phyloP scores from a whole-genome alignment of 2,329 filamentous ascomycete genomes.

The Fusarium luffae region DNA sequence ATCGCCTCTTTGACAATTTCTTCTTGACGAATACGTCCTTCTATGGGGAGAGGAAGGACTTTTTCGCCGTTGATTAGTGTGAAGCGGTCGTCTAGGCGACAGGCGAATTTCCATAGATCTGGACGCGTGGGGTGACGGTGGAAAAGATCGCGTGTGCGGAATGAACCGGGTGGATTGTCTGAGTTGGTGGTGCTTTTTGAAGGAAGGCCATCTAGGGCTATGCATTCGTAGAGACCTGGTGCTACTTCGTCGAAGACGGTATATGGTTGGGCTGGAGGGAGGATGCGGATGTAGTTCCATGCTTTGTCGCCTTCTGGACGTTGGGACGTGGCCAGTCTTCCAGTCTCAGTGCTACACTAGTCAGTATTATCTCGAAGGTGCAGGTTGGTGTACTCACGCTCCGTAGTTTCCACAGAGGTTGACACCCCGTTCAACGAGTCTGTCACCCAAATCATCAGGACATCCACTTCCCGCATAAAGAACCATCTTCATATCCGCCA shows the following conservation, averaged over 20 bases:
- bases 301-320: slow-evolving; percentile 43
- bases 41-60: slow-evolving; percentile 58
- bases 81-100: slow-evolving; percentile 58
- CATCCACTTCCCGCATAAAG: slow-evolving; percentile 68
- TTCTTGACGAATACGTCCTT: slow-evolving; percentile 65
- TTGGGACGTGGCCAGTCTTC: slow-evolving; percentile 44
- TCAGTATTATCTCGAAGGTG: slow-evolving; percentile 21
- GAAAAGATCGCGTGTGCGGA: slow-evolving; percentile 59
- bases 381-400: slow-evolving; percentile 55
- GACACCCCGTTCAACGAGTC: slow-evolving; percentile 63
- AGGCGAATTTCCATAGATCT: slow-evolving; percentile 58
- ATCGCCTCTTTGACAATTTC: slow-evolving; percentile 65
- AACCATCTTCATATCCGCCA: slow-evolving; percentile 62
- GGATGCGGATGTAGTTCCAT: slow-evolving; percentile 51
- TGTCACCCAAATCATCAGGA: slow-evolving; percentile 68
- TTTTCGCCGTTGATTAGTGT: slow-evolving; percentile 62
- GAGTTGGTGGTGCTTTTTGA: slow-evolving; percentile 51
- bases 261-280: slow-evolving; percentile 36
- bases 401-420: slow-evolving; percentile 68
- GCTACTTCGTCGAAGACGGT: slow-evolving; percentile 46
- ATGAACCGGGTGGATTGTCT: slow-evolving; percentile 57
- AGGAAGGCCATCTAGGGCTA: slow-evolving; percentile 52
- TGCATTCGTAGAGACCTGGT: slow-evolving; percentile 51
- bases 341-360: slow-evolving; percentile 40
- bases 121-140: slow-evolving; percentile 54